A percentile compares a stretch with the other conserved stretches of the same genome.
Evolutionary conservation across 345 rosid genomes (phyloP).

Genomic region (Lumnitzera racemosa): DNA sequence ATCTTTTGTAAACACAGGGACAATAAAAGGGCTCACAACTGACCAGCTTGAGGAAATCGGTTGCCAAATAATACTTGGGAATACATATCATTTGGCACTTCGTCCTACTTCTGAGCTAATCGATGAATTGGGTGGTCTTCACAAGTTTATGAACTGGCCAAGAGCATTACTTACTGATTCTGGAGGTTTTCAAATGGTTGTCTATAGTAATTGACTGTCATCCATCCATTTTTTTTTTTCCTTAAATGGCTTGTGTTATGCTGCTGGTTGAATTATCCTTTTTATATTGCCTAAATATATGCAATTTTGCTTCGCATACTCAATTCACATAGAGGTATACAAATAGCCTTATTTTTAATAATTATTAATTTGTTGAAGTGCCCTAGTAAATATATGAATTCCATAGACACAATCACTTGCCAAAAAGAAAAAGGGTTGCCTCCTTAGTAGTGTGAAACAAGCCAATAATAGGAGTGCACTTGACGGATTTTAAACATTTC

Average conservation of each 20-base stretch:
- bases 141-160: constrained; percentile 83
- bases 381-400: too few species aligned
- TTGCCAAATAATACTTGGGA: constrained; percentile 79
- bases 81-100: constrained; percentile 77
- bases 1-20: constrained; percentile 36
- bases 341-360: too few species aligned
- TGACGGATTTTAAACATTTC: too few species aligned
- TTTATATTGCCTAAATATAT: too few species aligned
- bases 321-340: too few species aligned
- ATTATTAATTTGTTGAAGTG: too few species aligned
- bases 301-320: too few species aligned
- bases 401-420: too few species aligned
- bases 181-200: constrained; percentile 90
- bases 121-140: constrained; percentile 73
- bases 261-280: too few species aligned
- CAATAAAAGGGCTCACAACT: constrained; percentile 69
- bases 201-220: constrained; percentile 9
- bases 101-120: constrained; percentile 78
- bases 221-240: constrained; percentile 2
- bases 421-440: too few species aligned
- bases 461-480: too few species aligned
- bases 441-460: too few species aligned
- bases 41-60: constrained; percentile 83
- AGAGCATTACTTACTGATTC: constrained; percentile 79
- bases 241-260: background rate